A percentile compares a stretch with the other conserved stretches of the same genome.
Conservation (phyloP, 805 yeast species). For the Lachancea fermentati region DNA sequence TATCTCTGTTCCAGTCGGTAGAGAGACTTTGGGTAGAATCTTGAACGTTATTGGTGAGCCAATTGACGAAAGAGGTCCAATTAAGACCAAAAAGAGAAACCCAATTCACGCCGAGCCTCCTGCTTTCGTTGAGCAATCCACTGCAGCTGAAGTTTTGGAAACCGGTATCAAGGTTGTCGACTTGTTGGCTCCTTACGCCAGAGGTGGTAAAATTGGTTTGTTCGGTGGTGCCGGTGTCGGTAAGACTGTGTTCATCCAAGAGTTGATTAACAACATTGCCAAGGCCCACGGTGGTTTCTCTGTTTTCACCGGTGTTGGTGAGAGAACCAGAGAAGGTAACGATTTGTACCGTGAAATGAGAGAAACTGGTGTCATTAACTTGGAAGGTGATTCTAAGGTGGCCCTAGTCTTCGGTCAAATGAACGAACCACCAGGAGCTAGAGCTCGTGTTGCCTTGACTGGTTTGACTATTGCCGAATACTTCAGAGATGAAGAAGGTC, state of each 20-base stretch:
- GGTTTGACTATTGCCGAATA: constrained; percentile 99
- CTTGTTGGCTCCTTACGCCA: constrained; percentile 97
- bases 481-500: constrained; percentile 99
- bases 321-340: constrained; percentile 99
- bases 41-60: constrained; percentile 99
- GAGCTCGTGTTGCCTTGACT: constrained; percentile 99
- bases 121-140: constrained; percentile 91
- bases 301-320: constrained; percentile 99
- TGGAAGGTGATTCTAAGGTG: constrained; percentile 99
- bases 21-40: constrained; percentile 98
- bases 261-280: constrained; percentile 98
- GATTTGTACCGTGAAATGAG: constrained; percentile 99
- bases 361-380: constrained; percentile 99
- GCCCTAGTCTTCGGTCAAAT: constrained; percentile 99
- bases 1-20: constrained; percentile 98
- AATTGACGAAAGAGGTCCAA: constrained; percentile 99
- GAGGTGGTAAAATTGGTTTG: constrained; percentile 99
- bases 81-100: constrained; percentile 84
- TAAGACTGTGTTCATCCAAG: constrained; percentile 99
- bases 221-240: constrained; percentile 99
- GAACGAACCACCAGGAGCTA: constrained; percentile 99
- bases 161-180: constrained; percentile 99
- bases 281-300: constrained; percentile 99
- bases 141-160: constrained; percentile 96
- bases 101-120: constrained; percentile 99